Evolutionary conservation across 805 yeast species (phyloP).

Genomic region (Saturnispora gosingensis): DNA sequence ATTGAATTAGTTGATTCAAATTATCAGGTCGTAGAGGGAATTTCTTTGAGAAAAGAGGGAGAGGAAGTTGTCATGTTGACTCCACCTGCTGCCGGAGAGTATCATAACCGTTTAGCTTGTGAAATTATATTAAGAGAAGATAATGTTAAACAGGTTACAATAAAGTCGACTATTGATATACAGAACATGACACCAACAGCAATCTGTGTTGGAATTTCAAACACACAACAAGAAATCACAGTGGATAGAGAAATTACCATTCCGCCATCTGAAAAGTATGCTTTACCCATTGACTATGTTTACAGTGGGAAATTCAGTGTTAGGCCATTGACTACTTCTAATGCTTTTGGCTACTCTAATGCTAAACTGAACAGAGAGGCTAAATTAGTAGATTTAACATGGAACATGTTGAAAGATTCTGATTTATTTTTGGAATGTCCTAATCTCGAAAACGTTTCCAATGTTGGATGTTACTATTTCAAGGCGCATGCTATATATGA

Average conservation of each 20-base stretch:
- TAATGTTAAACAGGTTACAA: constrained; percentile 66
- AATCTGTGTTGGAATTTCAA: constrained; percentile 34
- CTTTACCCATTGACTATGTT: constrained; percentile 68
- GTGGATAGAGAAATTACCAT: constrained; percentile 32
- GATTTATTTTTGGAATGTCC: constrained; percentile 56
- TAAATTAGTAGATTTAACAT: constrained; percentile 31
- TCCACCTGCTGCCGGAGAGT: constrained; percentile 37
- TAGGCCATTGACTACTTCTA: constrained; percentile 46
- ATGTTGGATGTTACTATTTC: constrained; percentile 38
- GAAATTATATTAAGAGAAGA: constrained; percentile 63
- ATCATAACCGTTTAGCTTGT: constrained; percentile 68
- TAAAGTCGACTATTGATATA: constrained; percentile 67
- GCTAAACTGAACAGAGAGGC: constrained; percentile 27
- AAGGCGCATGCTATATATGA: constrained; percentile 64
- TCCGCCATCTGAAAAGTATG: constrained; percentile 44
- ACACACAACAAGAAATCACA: constrained; percentile 24
- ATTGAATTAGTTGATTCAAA: constrained; percentile 48
- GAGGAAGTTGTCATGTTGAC: constrained; percentile 61
- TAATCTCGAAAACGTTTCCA: constrained; percentile 27
- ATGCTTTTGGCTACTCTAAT: constrained; percentile 59
- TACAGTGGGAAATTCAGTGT: constrained; percentile 49
- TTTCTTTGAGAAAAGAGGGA: constrained; percentile 75
- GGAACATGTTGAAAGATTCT: constrained; percentile 50
- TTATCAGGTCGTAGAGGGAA: constrained; percentile 43
- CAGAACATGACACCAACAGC: constrained; percentile 59